These are phyloP conservation scores for Russula olivacea DNA, from an alignment of 768 basidiomycete genomes.

Conservation along the genomic window DNA sequence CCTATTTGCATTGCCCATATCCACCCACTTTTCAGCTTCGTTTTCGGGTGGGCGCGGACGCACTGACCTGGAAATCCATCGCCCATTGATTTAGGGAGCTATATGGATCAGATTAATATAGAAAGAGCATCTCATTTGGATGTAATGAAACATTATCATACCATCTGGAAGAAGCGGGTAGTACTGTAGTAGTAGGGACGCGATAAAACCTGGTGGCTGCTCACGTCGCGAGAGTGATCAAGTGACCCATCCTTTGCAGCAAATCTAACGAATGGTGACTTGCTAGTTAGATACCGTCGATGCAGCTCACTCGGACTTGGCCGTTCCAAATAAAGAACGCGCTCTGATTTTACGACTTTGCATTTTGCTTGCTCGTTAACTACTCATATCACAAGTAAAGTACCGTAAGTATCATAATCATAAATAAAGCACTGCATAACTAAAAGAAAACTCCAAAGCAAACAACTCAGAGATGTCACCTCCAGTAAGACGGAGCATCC, in stretches of 20 bases:
- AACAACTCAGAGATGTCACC: background rate
- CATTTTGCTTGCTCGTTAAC: background rate
- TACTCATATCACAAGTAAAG: background rate
- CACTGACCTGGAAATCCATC: constrained; percentile 72
- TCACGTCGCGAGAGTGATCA: constrained; percentile 86
- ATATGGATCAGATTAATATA: background rate
- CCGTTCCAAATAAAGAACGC: background rate
- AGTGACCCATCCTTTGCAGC: constrained; percentile 58
- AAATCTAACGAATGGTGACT: no score
- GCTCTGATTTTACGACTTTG: background rate
- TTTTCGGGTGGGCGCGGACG: no score
- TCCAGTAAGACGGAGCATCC: constrained; percentile 10
- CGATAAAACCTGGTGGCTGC: background rate
- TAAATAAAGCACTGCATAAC: background rate
- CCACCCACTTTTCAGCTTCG: no score
- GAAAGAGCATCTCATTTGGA: background rate
- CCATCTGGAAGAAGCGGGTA: constrained; percentile 3
- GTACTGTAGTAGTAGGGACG: constrained; percentile 27
- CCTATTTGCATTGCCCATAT: constrained; percentile 40
- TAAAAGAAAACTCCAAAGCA: background rate
- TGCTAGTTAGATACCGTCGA: background rate
- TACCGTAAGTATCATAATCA: background rate
- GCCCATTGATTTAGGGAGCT: constrained; percentile 98
- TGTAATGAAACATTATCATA: constrained; percentile 22
- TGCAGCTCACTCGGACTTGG: background rate